A percentile compares a stretch with the other conserved stretches of the same genome.
These are phyloP conservation scores for Rhizopus sp. DNA, from an alignment of 371 early-diverging fungal species.

Conservation along the genomic window DNA sequence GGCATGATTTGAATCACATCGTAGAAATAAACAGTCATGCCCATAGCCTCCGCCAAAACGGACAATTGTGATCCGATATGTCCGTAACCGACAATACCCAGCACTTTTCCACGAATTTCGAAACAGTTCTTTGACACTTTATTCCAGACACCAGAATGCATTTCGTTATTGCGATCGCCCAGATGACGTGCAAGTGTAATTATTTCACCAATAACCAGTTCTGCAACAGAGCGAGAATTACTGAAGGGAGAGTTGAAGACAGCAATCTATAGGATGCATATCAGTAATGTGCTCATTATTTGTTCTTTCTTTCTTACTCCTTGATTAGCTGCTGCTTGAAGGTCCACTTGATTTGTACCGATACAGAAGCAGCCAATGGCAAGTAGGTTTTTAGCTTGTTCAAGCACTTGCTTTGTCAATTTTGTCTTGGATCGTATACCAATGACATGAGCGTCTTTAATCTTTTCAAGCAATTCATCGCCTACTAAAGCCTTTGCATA, in stretches of 20 bases:
- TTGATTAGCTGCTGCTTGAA: slow-evolving; percentile 79
- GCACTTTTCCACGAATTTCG: slow-evolving; percentile 93
- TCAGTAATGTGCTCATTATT: no score
- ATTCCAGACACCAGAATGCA: slow-evolving; percentile 92
- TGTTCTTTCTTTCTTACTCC: slow-evolving; percentile 62
- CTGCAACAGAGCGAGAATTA: slow-evolving; percentile 87
- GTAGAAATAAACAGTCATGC: slow-evolving; percentile 88
- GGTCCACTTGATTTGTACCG: slow-evolving; percentile 96
- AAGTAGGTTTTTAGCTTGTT: slow-evolving; percentile 85
- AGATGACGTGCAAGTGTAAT: slow-evolving; percentile 88
- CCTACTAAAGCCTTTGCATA: slow-evolving; percentile 86
- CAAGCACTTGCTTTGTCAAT: slow-evolving; percentile 83
- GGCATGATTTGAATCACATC: slow-evolving; percentile 94
- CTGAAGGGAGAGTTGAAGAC: slow-evolving; percentile 98
- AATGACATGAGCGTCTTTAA: slow-evolving; percentile 89
- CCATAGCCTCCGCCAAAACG: slow-evolving; percentile 96
- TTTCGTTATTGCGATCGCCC: slow-evolving; percentile 89
- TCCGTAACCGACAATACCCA: slow-evolving; percentile 96
- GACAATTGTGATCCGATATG: slow-evolving; percentile 97
- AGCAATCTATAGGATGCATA: slow-evolving; percentile 65
- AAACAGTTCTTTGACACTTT: slow-evolving; percentile 85
- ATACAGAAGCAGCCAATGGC: slow-evolving; percentile 98
- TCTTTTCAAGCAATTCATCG: slow-evolving; percentile 88
- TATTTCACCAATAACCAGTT: slow-evolving; percentile 92
- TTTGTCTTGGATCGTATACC: slow-evolving; percentile 96